Base-by-base conservation (phyloP, 1,284 basidiomycete species). In the Ceratobasidium sp. region DNA sequence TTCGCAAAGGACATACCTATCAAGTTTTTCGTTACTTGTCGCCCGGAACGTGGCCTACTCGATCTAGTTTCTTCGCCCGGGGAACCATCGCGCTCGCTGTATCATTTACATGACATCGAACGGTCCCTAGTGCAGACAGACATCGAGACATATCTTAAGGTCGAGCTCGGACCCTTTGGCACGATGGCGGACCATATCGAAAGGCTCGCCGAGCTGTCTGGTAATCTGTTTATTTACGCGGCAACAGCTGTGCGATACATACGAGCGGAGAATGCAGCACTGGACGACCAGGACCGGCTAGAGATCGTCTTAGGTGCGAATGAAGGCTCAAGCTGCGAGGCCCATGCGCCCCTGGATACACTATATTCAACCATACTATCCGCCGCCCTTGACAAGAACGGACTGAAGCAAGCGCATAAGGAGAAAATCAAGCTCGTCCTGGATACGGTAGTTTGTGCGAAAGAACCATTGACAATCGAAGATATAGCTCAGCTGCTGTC, bases 41-140 rank as follows among this genome's bases (percentile, higher is more conserved):
- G 65, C 7, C 65, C 65, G 10, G 65, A 67, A n/a, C 47, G 23
- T 13, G 31, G 28, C 3, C 31, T 67, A 10, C 15, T 42, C 13
- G 65, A 67, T 31, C 47, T 3, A 33, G 23, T 67, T 2, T 11
- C 10, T 11, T 17, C 3, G 7, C 28, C 28, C 11, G 31, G 20
- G 5, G 23, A 17, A 10, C 6, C 5, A 7, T 53, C 47, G 7
- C 65, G 65, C 2, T 33, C 45, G 7, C 26, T 66, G 3, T 28
- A 47, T 8, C 31, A 66, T 31, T 61, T 77, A 17, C 76, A 77
- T 49, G 76, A 77, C 35, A 67, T 77, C 47, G 77, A 76, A 39
- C 28, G 33, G 17, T 78, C 75, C 28, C 47, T 76, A 2, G 77
- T 73, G 31, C 45, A 75, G 23, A 47, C 37, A 0, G 77, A 78